phyloP scores from a whole-genome alignment of 371 early-diverging fungal genomes.

The Circinella minor region DNA sequence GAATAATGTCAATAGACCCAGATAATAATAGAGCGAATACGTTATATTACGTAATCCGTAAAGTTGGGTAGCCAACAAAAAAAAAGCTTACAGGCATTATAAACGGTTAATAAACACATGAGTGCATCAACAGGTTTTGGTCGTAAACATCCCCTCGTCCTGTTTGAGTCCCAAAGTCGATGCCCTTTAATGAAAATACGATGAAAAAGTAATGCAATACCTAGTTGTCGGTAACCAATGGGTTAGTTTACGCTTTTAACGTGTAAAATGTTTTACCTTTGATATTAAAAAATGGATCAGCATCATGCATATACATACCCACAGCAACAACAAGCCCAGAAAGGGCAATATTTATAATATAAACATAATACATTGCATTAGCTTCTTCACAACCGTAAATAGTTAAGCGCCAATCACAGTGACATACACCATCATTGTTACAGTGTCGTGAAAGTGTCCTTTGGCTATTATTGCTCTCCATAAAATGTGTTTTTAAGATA shows the following conservation, averaged over 20 bases:
- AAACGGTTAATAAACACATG: slow-evolving; percentile 24
- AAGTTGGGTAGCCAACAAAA: background rate
- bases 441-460: slow-evolving; percentile 28
- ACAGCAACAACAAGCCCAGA: slow-evolving; percentile 30
- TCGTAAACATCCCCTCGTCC: slow-evolving; percentile 22
- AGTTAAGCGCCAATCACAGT: slow-evolving; percentile 41
- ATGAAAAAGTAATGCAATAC: slow-evolving; percentile 22
- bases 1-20: background rate
- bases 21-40: background rate
- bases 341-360: slow-evolving; percentile 32
- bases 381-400: slow-evolving; percentile 29
- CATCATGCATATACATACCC: slow-evolving; percentile 18
- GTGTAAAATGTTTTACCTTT: background rate
- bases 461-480: background rate
- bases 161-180: slow-evolving; percentile 18
- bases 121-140: slow-evolving; percentile 34
- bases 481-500: background rate
- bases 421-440: slow-evolving; percentile 23
- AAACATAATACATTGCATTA: slow-evolving; percentile 25
- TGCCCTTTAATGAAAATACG: slow-evolving; percentile 26
- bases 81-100: slow-evolving; percentile 22
- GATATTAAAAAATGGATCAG: background rate
- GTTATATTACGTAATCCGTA: background rate
- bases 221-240: slow-evolving; percentile 12
- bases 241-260: background rate